Conservation (phyloP, 768 basidiomycete genomes). For the Boletus reticuloceps region DNA sequence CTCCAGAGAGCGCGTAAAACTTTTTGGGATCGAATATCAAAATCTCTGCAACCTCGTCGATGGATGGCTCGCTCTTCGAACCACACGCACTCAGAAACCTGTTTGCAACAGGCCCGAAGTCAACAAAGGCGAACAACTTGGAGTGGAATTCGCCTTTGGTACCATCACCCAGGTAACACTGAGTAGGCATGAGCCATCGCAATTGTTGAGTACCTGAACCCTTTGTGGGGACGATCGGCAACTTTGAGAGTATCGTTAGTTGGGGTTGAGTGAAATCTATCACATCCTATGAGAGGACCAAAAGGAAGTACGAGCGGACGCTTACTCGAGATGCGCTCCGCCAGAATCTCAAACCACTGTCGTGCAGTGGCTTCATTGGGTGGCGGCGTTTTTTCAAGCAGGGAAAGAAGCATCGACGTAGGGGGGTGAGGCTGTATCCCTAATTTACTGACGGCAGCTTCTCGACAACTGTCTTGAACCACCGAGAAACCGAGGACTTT, state of each 20-base stretch:
- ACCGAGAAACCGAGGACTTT: conserved; percentile 74
- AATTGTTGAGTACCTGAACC: conserved; percentile 30
- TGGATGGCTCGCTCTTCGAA: conserved; percentile 81
- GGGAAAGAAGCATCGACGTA: conserved; percentile 51
- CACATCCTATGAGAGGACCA: neutral
- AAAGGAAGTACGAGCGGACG: conserved; percentile 5
- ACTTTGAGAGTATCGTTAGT: conserved; percentile 52
- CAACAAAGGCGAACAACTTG: conserved; percentile 82
- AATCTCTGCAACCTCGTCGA: conserved; percentile 75
- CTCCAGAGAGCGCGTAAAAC: conserved; percentile 71
- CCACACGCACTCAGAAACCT: conserved; percentile 85
- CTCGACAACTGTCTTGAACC: conserved; percentile 50
- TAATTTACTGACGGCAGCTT: conserved; percentile 59
- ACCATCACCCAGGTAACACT: conserved; percentile 66
- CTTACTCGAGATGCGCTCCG: conserved; percentile 60
- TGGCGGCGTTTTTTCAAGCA: conserved; percentile 62
- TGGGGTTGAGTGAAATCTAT: conserved; percentile 60
- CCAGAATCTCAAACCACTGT: conserved; percentile 66
- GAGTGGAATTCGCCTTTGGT: conserved; percentile 63
- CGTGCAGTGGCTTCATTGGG: conserved; percentile 50
- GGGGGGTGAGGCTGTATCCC: conserved; percentile 71
- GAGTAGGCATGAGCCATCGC: conserved; percentile 54
- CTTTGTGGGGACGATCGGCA: conserved; percentile 66
- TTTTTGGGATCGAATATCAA: conserved; percentile 64
- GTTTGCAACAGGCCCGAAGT: conserved; percentile 82